These are phyloP conservation scores for Penicillium nordicum DNA, from an alignment of 2,329 filamentous ascomycete species.

Conservation along the genomic window DNA sequence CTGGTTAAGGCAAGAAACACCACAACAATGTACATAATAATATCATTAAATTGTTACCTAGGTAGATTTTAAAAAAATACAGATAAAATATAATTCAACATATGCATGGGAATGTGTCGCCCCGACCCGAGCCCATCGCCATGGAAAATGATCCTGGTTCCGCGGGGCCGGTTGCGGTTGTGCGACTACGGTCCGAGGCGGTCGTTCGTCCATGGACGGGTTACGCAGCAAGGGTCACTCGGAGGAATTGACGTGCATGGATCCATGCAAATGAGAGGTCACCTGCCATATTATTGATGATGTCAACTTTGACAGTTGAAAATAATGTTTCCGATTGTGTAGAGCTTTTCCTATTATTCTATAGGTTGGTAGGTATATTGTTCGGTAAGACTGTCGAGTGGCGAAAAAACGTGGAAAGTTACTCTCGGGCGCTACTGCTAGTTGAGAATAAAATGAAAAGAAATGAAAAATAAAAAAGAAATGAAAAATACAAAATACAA, in stretches of 20 bases:
- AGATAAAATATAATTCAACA: neutral
- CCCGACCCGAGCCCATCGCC: conserved; percentile 27
- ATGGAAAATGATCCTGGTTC: conserved; percentile 25
- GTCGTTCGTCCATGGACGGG: conserved; percentile 21
- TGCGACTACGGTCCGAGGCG: conserved; percentile 36
- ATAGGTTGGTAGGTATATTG: neutral
- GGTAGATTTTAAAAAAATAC: neutral
- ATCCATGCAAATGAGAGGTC: conserved; percentile 11
- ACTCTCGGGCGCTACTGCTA: conserved; percentile 3
- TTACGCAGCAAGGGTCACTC: conserved; percentile 7
- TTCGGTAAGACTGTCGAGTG: neutral
- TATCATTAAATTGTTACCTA: neutral
- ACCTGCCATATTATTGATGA: conserved; percentile 9
- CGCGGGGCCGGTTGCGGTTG: conserved; percentile 30
- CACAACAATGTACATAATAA: neutral
- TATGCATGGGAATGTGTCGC: conserved; percentile 12
- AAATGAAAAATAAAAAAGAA: neutral
- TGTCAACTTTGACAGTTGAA: conserved; percentile 1
- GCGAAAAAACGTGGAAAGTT: neutral
- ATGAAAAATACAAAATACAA: neutral
- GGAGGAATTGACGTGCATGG: conserved; percentile 16
- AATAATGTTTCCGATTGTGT: neutral
- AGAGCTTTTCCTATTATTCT: neutral
- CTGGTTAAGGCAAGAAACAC: neutral
- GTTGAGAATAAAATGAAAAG: neutral